Evolutionary conservation across 2,329 filamentous ascomycete species (phyloP).

Genomic region (Monosporascus sp.): DNA sequence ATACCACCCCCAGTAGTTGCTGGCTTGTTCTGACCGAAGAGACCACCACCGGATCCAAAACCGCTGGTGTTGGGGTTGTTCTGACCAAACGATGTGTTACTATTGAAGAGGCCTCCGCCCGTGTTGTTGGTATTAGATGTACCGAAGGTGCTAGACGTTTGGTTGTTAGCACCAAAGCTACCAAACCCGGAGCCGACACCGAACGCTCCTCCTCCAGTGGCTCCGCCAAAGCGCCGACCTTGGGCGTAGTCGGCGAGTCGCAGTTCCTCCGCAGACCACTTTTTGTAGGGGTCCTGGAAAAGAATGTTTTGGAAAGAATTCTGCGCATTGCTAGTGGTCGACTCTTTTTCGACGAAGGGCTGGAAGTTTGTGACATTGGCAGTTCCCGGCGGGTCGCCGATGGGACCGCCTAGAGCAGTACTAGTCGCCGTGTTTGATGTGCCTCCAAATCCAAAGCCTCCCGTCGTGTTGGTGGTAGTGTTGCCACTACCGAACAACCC

Average conservation of each 20-base stretch:
- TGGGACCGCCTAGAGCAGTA: conserved; percentile 42
- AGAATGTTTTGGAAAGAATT: conserved; percentile 74
- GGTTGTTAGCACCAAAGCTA: conserved; percentile 38
- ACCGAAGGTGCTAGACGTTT: conserved; percentile 21
- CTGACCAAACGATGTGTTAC: conserved; percentile 20
- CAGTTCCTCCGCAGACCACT: conserved; percentile 84
- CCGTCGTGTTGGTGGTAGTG: conserved; percentile 12
- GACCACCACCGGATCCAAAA: conserved; percentile 24
- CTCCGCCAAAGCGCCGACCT: conserved; percentile 77
- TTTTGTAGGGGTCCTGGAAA: conserved; percentile 75
- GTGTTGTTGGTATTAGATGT: conserved; percentile 27
- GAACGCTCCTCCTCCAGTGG: conserved; percentile 79
- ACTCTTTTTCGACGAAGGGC: conserved; percentile 68
- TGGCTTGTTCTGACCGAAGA: conserved; percentile 36
- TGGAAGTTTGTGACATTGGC: conserved; percentile 60
- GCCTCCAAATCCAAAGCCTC: conserved; percentile 30
- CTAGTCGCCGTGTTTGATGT: conserved; percentile 36
- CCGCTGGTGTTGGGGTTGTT: conserved; percentile 14
- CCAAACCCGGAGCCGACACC: conserved; percentile 56
- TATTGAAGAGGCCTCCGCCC: conserved; percentile 35
- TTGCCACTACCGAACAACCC: conserved; percentile 43
- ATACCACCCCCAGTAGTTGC: conserved; percentile 25
- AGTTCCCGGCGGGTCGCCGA: conserved; percentile 63
- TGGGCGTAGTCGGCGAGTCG: conserved; percentile 82
- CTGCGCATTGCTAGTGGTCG: conserved; percentile 41